Percentiles rank a stretch among this genome's conserved stretches.
phyloP scores from a whole-genome alignment of 164 flowering plant species.

The Vitis labrusca region DNA sequence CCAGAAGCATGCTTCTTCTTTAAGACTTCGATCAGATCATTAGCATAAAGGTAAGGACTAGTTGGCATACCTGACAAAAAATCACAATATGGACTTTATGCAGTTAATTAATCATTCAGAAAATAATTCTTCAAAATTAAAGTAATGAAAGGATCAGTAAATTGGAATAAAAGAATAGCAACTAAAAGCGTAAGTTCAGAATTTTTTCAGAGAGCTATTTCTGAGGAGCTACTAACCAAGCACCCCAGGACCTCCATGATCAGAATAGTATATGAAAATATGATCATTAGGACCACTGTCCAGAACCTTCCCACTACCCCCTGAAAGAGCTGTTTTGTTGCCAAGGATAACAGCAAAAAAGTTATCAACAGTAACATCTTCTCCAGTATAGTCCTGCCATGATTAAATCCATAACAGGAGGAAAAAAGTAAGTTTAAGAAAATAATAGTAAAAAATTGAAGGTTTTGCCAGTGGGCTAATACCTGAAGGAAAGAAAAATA shows the following conservation, averaged over 20 bases:
- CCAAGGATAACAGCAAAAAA: slow-evolving; percentile 82
- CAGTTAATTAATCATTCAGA: neutral
- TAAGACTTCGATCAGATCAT: slow-evolving; percentile 45
- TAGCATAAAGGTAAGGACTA: slow-evolving; percentile 46
- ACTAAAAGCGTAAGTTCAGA: neutral
- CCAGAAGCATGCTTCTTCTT: slow-evolving; percentile 64
- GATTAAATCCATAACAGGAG: slow-evolving; percentile 1
- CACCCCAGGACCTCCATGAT: slow-evolving; percentile 95
- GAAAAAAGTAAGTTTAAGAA: neutral
- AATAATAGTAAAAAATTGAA: neutral
- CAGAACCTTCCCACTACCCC: slow-evolving; percentile 89
- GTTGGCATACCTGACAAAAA: slow-evolving; percentile 51
- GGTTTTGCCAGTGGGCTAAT: neutral
- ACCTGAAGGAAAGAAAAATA: slow-evolving; percentile 18
- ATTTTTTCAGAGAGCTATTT: neutral
- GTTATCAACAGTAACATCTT: slow-evolving; percentile 65
- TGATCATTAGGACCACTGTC: slow-evolving; percentile 82
- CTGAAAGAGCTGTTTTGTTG: slow-evolving; percentile 67
- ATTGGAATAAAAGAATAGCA: too few relatives aligned
- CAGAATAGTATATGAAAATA: slow-evolving; percentile 72
- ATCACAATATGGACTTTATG: slow-evolving; percentile 3
- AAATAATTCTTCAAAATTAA: too few relatives aligned
- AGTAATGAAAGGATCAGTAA: too few relatives aligned
- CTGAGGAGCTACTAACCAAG: slow-evolving; percentile 58
- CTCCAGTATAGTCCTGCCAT: slow-evolving; percentile 85